Conservation (phyloP, 306 rosid genomes). For the Vachellia collinsii region DNA sequence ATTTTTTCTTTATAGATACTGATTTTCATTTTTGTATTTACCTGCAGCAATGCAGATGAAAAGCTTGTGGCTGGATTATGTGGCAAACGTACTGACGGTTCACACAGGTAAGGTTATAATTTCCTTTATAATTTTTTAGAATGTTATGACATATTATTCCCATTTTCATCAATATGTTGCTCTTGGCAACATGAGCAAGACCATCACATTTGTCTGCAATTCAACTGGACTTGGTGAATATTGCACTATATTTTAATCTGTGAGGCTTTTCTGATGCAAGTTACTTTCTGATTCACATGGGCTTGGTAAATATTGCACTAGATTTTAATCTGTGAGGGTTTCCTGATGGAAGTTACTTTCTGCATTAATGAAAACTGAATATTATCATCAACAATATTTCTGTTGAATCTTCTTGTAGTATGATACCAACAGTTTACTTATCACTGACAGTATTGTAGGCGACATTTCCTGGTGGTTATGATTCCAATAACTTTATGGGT, state of each 20-base stretch:
- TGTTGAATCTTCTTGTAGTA: slow-evolving; percentile 5
- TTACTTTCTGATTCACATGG: not conserved
- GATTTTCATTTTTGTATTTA: slow-evolving; percentile 27
- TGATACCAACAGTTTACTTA: slow-evolving; percentile 10
- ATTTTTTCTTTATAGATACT: slow-evolving; percentile 11
- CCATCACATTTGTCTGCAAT: slow-evolving; percentile 8
- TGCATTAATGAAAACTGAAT: not conserved
- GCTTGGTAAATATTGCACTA: slow-evolving; percentile 14
- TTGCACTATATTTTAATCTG: not conserved
- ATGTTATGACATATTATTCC: slow-evolving; percentile 14
- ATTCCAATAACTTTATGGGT: not conserved
- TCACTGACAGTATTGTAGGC: slow-evolving; percentile 9
- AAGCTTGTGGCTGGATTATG: slow-evolving; percentile 94
- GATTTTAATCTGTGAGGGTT: not conserved
- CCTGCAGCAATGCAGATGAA: slow-evolving; percentile 84
- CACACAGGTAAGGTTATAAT: slow-evolving; percentile 57
- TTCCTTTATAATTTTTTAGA: slow-evolving; percentile 1
- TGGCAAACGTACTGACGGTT: slow-evolving; percentile 53
- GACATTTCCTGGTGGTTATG: not conserved
- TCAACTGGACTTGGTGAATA: slow-evolving; percentile 16
- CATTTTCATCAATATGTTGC: slow-evolving; percentile 13
- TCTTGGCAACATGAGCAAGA: slow-evolving; percentile 25
- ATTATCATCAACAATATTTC: not conserved
- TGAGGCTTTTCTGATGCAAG: not conserved
- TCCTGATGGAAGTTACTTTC: not conserved